Evolutionary conservation across 2,329 filamentous ascomycete genomes (phyloP).

Genomic region (Aspergillus eucalypticola): DNA sequence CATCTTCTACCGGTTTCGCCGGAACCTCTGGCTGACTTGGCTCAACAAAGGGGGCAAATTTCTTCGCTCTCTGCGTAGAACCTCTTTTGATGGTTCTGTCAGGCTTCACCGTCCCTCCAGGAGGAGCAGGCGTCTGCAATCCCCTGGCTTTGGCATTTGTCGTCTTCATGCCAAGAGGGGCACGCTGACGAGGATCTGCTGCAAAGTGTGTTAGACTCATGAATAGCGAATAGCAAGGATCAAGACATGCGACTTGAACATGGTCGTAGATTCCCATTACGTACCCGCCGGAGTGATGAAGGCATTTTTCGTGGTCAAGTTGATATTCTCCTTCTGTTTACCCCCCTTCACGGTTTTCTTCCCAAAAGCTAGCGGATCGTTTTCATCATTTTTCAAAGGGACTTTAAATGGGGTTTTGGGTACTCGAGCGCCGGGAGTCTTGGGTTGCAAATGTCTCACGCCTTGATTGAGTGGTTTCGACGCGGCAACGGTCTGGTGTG

Average conservation of each 20-base stretch:
- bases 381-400: conserved; percentile 83
- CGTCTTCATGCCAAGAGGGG: conserved; percentile 88
- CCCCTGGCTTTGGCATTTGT: conserved; percentile 84
- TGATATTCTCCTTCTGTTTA: conserved; percentile 59
- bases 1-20: conserved; percentile 48
- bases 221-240: background rate
- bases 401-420: conserved; percentile 82
- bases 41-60: conserved; percentile 53
- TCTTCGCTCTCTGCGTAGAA: conserved; percentile 62
- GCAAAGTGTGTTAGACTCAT: conserved; percentile 10
- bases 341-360: conserved; percentile 61
- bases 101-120: conserved; percentile 58
- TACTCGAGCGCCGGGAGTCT: conserved; percentile 74
- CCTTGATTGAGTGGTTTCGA: conserved; percentile 72
- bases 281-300: conserved; percentile 81
- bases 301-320: conserved; percentile 59
- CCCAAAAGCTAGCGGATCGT: conserved; percentile 62
- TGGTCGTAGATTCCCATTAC: conserved; percentile 22
- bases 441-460: conserved; percentile 63
- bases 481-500: conserved; percentile 68
- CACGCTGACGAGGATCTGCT: conserved; percentile 67
- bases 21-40: conserved; percentile 51
- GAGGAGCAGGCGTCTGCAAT: conserved; percentile 66
- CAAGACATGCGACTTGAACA: background rate
- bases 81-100: conserved; percentile 65